Evolutionary conservation across 164 flowering plant genomes (phyloP).

Genomic region (Santalum album): DNA sequence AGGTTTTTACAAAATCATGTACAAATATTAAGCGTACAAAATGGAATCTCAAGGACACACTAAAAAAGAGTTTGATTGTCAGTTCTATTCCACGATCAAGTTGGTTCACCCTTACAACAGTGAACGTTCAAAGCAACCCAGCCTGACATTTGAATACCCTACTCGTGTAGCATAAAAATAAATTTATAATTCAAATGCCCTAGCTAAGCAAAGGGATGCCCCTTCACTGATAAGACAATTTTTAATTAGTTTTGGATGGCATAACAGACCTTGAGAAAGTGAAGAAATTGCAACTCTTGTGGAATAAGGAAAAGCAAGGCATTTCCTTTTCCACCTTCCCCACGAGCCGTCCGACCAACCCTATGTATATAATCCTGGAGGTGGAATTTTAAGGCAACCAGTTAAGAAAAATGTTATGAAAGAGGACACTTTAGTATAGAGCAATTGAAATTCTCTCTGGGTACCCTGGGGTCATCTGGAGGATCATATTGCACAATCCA

Average conservation of each 20-base stretch:
- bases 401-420: background rate
- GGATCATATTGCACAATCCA: slow-evolving; percentile 98
- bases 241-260: background rate
- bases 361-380: slow-evolving; percentile 91
- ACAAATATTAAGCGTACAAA: no score
- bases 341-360: slow-evolving; percentile 99
- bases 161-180: no score
- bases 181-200: no score
- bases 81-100: no score
- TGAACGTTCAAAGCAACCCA: no score
- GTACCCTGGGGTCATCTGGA: slow-evolving; percentile 96
- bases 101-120: no score
- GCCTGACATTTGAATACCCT: no score
- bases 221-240: no score
- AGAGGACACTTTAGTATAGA: background rate
- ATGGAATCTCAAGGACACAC: no score
- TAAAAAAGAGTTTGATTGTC: no score
- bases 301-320: slow-evolving; percentile 84
- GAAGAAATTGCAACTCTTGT: slow-evolving; percentile 78
- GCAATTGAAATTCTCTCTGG: background rate
- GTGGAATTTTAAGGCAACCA: slow-evolving; percentile 1
- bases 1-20: no score
- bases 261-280: slow-evolving; percentile 63
- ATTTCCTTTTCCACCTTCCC: slow-evolving; percentile 88
- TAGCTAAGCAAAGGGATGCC: no score